Conservation (phyloP, 2,329 filamentous ascomycete genomes). For the Clonostachys sp. region DNA sequence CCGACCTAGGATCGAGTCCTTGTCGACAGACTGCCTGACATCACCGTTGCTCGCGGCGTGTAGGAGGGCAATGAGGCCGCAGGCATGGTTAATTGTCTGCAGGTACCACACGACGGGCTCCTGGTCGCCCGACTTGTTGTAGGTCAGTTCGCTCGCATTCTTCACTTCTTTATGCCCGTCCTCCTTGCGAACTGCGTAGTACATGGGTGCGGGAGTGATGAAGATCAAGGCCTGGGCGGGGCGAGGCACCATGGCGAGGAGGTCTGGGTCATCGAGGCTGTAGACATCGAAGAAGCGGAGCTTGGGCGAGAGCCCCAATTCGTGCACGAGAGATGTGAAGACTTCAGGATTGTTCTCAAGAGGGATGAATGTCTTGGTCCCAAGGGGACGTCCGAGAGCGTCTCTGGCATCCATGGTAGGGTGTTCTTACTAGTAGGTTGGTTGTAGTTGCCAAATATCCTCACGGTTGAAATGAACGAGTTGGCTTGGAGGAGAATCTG, state of each 20-base stretch:
- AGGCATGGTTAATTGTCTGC: conserved; percentile 80
- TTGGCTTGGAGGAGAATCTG: no score
- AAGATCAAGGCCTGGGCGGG: conserved; percentile 74
- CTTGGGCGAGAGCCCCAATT: conserved; percentile 63
- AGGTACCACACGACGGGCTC: conserved; percentile 79
- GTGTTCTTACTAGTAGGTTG: background rate
- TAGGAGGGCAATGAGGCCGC: conserved; percentile 73
- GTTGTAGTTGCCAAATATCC: background rate
- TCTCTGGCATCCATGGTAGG: conserved; percentile 18
- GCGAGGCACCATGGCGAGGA: conserved; percentile 68
- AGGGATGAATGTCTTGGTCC: conserved; percentile 29
- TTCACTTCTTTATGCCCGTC: conserved; percentile 10
- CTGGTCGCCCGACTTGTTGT: conserved; percentile 19
- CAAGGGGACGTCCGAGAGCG: conserved; percentile 17
- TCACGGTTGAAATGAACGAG: background rate
- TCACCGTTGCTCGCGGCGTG: conserved; percentile 70
- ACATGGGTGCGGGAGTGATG: conserved; percentile 61
- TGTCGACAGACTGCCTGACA: conserved; percentile 47
- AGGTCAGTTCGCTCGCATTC: conserved; percentile 16
- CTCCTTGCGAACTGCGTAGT: conserved; percentile 34
- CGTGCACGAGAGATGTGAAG: conserved; percentile 67
- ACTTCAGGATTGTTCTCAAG: conserved; percentile 68
- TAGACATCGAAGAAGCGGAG: conserved; percentile 80
- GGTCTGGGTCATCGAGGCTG: conserved; percentile 70
- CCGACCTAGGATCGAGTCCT: conserved; percentile 48